These are phyloP conservation scores for Stagonosporopsis rhizophila DNA, from an alignment of 2,329 filamentous ascomycete species.

Conservation along the genomic window DNA sequence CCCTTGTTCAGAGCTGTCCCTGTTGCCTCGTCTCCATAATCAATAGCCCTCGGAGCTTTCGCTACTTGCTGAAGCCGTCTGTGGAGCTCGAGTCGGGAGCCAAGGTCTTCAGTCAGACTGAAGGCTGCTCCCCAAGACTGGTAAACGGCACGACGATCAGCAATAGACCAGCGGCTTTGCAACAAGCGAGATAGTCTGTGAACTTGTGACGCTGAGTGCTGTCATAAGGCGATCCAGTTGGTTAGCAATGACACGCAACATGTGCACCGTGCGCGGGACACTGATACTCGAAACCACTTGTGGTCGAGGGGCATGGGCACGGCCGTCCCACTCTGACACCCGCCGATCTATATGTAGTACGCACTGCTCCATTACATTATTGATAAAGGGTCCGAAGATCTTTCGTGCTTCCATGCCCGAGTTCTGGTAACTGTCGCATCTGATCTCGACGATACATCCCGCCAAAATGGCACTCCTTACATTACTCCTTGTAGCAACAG, in stretches of 20 bases:
- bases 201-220: constrained; percentile 7
- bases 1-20: background rate
- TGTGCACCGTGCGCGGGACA: constrained; percentile 24
- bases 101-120: background rate
- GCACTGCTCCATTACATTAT: constrained; percentile 16
- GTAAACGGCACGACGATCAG: background rate
- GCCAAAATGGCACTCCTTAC: constrained; percentile 43
- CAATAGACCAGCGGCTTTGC: background rate
- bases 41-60: background rate
- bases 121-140: background rate
- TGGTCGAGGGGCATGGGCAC: constrained; percentile 19
- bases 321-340: constrained; percentile 25
- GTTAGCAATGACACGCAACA: constrained; percentile 29
- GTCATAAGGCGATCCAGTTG: constrained; percentile 26
- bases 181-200: constrained; percentile 2
- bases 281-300: constrained; percentile 35
- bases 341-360: constrained; percentile 41
- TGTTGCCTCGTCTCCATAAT: background rate
- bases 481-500: constrained; percentile 32
- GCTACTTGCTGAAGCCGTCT: background rate
- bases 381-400: constrained; percentile 20
- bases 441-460: constrained; percentile 14
- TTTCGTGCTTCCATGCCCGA: constrained; percentile 7
- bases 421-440: constrained; percentile 14
- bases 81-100: background rate